Percentiles rank a stretch among this genome's conserved stretches.
These are phyloP conservation scores for Trichosporon sp. DNA, from an alignment of 1,284 basidiomycete genomes.

Conservation along the genomic window DNA sequence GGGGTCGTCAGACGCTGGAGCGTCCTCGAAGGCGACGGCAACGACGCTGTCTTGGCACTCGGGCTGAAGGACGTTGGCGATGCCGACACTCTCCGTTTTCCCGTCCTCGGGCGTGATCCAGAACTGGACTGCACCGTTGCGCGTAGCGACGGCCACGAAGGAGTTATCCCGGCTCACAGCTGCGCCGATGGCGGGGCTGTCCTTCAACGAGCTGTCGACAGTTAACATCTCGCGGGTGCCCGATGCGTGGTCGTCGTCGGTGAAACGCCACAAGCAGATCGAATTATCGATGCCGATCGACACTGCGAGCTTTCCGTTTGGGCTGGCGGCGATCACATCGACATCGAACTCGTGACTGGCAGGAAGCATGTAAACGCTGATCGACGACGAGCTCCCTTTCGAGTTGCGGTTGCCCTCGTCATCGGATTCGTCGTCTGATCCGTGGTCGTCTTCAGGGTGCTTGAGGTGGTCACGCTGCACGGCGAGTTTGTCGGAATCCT, in stretches of 20 bases:
- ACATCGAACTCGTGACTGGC: constrained; percentile 73
- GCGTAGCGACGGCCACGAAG: constrained; percentile 13
- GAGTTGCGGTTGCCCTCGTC: constrained; percentile 2
- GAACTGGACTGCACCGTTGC: constrained; percentile 7
- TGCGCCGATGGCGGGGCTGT: constrained; percentile 25
- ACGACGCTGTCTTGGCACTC: neutral
- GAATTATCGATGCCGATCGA: constrained; percentile 68
- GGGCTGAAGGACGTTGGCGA: neutral
- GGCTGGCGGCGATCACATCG: constrained; percentile 67
- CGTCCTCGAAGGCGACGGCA: constrained; percentile 12
- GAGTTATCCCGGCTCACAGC: constrained; percentile 15
- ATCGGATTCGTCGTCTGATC: constrained; percentile 16
- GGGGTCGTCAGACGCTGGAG: constrained; percentile 11
- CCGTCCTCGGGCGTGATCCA: constrained; percentile 16
- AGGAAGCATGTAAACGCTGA: constrained; percentile 61
- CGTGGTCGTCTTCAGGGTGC: constrained; percentile 22
- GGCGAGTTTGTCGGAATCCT: constrained; percentile 84
- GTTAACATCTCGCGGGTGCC: constrained; percentile 30
- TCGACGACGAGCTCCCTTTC: constrained; percentile 1
- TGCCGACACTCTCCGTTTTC: constrained; percentile 8
- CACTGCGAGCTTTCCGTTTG: constrained; percentile 59
- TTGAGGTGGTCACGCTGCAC: constrained; percentile 60
- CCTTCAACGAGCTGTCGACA: constrained; percentile 7
- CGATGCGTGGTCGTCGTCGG: constrained; percentile 9
- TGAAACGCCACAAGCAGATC: constrained; percentile 40